Conservation (phyloP, 139 green algal species). For the Klebsormidium nitens region DNA sequence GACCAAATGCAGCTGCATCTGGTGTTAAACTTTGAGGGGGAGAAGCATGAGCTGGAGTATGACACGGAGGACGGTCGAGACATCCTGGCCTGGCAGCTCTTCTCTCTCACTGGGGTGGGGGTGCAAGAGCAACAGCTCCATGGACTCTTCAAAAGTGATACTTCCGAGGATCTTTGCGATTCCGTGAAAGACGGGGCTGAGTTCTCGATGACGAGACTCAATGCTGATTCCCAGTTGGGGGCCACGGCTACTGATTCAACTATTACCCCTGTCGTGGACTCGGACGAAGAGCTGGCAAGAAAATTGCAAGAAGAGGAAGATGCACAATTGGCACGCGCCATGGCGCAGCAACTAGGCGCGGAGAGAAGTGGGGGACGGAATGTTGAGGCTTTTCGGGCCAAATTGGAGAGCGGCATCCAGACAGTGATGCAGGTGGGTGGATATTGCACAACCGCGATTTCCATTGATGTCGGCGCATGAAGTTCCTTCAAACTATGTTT, state of each 20-base stretch:
- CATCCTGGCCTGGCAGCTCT: background rate
- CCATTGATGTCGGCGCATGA: no score
- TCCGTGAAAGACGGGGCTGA: background rate
- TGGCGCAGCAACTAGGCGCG: background rate
- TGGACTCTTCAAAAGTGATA: background rate
- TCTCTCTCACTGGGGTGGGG: background rate
- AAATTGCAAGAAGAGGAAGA: conserved; percentile 1
- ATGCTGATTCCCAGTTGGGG: background rate
- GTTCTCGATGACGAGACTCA: background rate
- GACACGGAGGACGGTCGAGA: background rate
- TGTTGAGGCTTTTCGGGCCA: no score
- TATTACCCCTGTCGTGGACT: background rate
- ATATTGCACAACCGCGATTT: no score
- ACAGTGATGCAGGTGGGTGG: no score
- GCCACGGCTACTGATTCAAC: background rate
- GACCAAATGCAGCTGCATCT: no score
- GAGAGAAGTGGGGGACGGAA: background rate
- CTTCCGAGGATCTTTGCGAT: background rate
- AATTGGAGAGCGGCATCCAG: no score
- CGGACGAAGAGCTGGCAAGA: background rate
- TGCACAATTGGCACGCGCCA: background rate
- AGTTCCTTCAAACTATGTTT: no score
- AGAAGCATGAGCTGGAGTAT: background rate
- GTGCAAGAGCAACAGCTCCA: background rate
- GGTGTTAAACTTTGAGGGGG: background rate